Base-by-base conservation (phyloP, 192 early-diverging fungal species). In the Coemansia sp. region DNA sequence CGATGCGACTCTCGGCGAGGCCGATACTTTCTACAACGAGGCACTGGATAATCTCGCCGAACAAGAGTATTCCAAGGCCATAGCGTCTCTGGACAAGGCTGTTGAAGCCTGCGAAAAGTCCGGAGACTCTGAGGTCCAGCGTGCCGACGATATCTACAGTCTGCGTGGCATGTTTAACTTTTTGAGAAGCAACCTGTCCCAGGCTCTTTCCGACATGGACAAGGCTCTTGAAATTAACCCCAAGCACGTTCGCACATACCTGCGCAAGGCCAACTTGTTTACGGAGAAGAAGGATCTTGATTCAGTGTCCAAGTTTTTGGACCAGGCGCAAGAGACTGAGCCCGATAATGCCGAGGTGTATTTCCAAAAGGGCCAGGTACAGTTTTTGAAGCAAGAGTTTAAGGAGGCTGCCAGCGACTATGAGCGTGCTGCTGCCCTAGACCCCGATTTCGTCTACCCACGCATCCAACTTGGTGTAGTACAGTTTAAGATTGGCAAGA, bases 391-490 rank as follows among this genome's bases (percentile, higher is more conserved):
- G 54, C 82, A 82, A 39, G 84, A 95, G 52, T 87, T 87, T 53
- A 71, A 75, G 13, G 80, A 78, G 9, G 94, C 94, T 17, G 79
- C 91, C 39, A 82, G 85, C 24, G 91, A 97, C 59, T 99, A 96
- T 65, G 75, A 72, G 43, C 82, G 88, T 36, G 85, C 84, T 18
- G 80, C 93, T 29, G 72, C 81, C 42, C 79, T 97, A 22, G 90
- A 97, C 56, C 70, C 74, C 17, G 74, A 78, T 19, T 91, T 91
- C 60, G 86, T 98, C 3, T 95, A 89, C 55, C 86, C 90, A 7
- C 86, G 95, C 58, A 95, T 99, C 50, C 96, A 99, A 78, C 71
- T 95, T 26, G 95, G 86, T 32, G 91, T 98, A 33, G 81, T 87
- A n/a, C 85, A 89, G 63, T 95, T 96, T 79, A 93, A 94, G 77